phyloP scores from a whole-genome alignment of 2,329 filamentous ascomycete species.

The Aureobasidium pullulans region DNA sequence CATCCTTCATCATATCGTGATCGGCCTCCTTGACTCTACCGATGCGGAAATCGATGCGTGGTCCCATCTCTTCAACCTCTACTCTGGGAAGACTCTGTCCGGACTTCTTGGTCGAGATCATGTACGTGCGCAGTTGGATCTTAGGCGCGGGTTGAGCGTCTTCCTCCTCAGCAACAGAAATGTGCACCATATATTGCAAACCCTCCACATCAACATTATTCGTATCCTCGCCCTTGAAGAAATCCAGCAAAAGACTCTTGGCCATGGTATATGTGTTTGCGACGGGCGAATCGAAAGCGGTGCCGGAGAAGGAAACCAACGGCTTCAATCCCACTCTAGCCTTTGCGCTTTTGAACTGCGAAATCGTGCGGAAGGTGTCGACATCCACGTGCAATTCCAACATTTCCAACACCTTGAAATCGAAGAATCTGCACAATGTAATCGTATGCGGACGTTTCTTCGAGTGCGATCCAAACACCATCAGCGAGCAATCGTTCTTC shows the following conservation, averaged over 20 bases:
- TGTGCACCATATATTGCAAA: slow-evolving; percentile 79
- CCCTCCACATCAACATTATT: slow-evolving; percentile 91
- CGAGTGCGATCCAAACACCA: slow-evolving; percentile 75
- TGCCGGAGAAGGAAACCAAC: slow-evolving; percentile 84
- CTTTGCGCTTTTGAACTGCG: slow-evolving; percentile 62
- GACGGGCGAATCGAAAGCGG: slow-evolving; percentile 76
- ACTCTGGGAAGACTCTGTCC: slow-evolving; percentile 75
- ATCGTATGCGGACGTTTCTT: slow-evolving; percentile 95
- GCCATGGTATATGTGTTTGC: slow-evolving; percentile 73
- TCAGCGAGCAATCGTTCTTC: slow-evolving; percentile 86
- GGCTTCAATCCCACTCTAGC: slow-evolving; percentile 74
- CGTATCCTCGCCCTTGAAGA: slow-evolving; percentile 77
- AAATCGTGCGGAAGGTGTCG: slow-evolving; percentile 60
- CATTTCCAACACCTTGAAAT: slow-evolving; percentile 88
- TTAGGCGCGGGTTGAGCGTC: slow-evolving; percentile 36
- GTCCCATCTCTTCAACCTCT: slow-evolving; percentile 92
- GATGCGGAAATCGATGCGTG: slow-evolving; percentile 83
- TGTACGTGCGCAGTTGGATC: slow-evolving; percentile 69
- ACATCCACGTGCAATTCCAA: slow-evolving; percentile 79
- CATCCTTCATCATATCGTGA: slow-evolving; percentile 74
- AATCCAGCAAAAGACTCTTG: slow-evolving; percentile 80
- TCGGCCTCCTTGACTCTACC: slow-evolving; percentile 76
- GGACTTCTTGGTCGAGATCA: slow-evolving; percentile 77
- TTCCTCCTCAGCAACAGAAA: slow-evolving; percentile 59
- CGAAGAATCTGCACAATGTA: slow-evolving; percentile 75